A percentile compares a stretch with the other conserved stretches of the same genome.
Conservation (phyloP, 2,329 filamentous ascomycete species). For the Aureobasidium namibiae region DNA sequence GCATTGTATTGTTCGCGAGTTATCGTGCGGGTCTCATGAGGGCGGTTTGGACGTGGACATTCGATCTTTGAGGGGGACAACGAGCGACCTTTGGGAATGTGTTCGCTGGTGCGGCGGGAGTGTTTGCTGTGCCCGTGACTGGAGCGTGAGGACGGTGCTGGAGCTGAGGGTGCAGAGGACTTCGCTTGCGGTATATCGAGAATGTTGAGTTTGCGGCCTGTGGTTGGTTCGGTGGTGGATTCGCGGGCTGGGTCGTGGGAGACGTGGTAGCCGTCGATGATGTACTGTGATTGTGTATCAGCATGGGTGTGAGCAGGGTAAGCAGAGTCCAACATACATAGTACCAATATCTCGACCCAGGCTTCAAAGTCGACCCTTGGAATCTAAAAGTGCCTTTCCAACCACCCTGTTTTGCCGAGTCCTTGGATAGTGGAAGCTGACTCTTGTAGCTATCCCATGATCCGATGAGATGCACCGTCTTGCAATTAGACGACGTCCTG, state of each 20-base stretch:
- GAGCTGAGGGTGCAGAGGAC: constrained; percentile 30
- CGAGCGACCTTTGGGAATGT: constrained; percentile 80
- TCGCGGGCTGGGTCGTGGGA: constrained; percentile 89
- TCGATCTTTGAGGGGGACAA: constrained; percentile 83
- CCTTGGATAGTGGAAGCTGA: constrained; percentile 89
- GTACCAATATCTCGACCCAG: constrained; percentile 97
- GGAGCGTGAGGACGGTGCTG: constrained; percentile 29
- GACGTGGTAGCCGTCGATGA: constrained; percentile 98
- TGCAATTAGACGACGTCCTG: constrained; percentile 90
- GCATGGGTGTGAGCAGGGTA: neutral
- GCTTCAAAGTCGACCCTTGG: constrained; percentile 74
- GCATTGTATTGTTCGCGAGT: constrained; percentile 72
- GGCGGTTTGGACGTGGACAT: constrained; percentile 81
- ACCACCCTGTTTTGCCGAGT: constrained; percentile 72
- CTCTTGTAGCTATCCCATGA: constrained; percentile 97
- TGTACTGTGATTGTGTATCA: constrained; percentile 61
- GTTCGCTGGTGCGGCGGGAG: constrained; percentile 46
- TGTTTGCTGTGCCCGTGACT: constrained; percentile 32
- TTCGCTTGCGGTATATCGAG: constrained; percentile 70
- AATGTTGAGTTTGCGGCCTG: constrained; percentile 93
- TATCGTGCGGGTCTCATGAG: constrained; percentile 79
- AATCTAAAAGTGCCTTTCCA: constrained; percentile 98
- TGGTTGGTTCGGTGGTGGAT: constrained; percentile 90
- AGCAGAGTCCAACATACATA: constrained; percentile 47
- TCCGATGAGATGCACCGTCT: constrained; percentile 93